Evolutionary conservation across 495 filamentous ascomycete species (phyloP), one percentile per base, ranked within the genome.

Genomic region (Pyronema omphalodes): DNA sequence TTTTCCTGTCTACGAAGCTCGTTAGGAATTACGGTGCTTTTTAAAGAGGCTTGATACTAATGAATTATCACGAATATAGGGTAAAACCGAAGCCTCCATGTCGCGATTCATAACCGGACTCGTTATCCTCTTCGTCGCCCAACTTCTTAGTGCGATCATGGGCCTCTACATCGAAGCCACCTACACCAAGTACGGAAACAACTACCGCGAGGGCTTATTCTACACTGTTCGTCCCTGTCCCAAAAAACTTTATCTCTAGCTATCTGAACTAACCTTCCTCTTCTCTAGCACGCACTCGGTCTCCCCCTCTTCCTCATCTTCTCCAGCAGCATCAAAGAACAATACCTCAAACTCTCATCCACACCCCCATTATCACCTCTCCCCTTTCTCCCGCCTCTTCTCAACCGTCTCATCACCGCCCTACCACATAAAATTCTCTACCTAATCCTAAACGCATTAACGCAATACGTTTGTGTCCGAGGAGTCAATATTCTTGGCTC

Each of bases 181-280:
- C 4, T 99, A 95, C 67, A 76, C 77, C 55, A 75, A 70, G 17
- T 84, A 94, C 69, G 87, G 88, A 18, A 80, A 81, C 37, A 83
- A 93, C 69, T 96, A 91, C 87, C 84, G 83, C 58, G 91, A 96
- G 66, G 93, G 93, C 60, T 74, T 99, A 12, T 95, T 99, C 67
- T 99, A 96, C 68, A 62, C 62, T 12, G 58, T 60, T 17, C 84
- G 80, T 15, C 87, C 94, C 57, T 66, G 83, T 15, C 75, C 64
- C n/a, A n/a, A 29, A 29, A 29, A 29, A 29, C 23, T 5, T 5
- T 94, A 37, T 86, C 85, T 0, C 64, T 82, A 33, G 80, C 36
- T 17, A 36, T 9, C 29, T 44, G 51, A 40, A 52, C 35, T 8
- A 52, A 54, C 23, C 14, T 34, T 34, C 2, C n/a, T n/a, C n/a